Evolutionary conservation across 139 green algal genomes (phyloP), one percentile per base, ranked within the genome.

Genomic region (Picochlorum sp.): DNA sequence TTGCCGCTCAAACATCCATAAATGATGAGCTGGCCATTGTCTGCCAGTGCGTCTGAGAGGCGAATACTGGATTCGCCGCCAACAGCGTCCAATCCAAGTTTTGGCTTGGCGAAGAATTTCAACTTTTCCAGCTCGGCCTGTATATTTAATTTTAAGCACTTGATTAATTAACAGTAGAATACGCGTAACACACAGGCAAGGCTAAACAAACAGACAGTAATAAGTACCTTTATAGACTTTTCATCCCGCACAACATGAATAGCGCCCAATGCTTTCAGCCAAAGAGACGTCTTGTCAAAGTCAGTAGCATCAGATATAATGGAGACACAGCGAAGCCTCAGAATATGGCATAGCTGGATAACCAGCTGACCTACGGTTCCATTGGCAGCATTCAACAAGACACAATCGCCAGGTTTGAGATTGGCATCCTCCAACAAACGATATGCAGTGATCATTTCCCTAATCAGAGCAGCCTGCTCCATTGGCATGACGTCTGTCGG

Each of bases 331-430:
- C 86, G 66, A 31, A 96, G 77, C 31, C 77, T 72, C 41, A 96
- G 73, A 35, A 96, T 61, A 9, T 50, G 33, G 64, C 74, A 84
- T 20, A 96, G 75, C 76, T 96, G 89, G 45, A 95, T 71, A 45
- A 96, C 22, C 10, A 73, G 37, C 58, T 87, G 79, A 14, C 88
- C 88, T 22, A 95, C 76, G 10, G 75, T 89, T 50, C 61, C 74
- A 68, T 78, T 94, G 51, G 85, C 80, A 18, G 72, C 88, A 73
- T 96, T 96, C 9, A 96, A 70, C 37, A 94, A 83, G 13, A 96
- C 71, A 8, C 73, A 81, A 59, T 95, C 87, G 16, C 88, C 88
- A 13, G 87, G 82, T 75, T 89, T 88, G 24, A 94, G 67, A 2
- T 53, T 68, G 4, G 51, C 75, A 60, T 86, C 72, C 61, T 95